Base-by-base conservation (phyloP, 75 land plant genomes). In the Picea sitchensis region DNA sequence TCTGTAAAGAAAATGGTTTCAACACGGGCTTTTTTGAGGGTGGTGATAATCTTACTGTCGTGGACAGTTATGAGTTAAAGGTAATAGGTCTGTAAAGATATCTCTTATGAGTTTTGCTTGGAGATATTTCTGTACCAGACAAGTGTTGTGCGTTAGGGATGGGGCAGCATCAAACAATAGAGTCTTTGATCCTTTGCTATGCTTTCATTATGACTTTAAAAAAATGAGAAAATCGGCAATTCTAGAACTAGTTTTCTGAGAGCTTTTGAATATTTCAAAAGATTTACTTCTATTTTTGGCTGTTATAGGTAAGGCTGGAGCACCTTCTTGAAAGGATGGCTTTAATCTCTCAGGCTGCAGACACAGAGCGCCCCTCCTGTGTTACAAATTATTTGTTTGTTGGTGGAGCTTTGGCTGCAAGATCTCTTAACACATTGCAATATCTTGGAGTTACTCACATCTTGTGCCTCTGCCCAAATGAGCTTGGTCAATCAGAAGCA, bases 51-150 rank as follows among this genome's bases (percentile, higher is more conserved):
- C 90, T 91, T 76, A 77, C 82, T 71, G 87, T 91, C 41, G 84
- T 95, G 76, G 95, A 94, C 77, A 93, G 89, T 78, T 97, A 97
- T 68, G 99, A 97, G 81, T 78, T 97, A 79, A 97, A 97, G 99
- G 99, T 97, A 83, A 82, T 61, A 41, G 61, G n/a, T 14, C 18
- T 26, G 38, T 64, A 76, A 26, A 59, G 23, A 4, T 23, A 76
- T 76, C 4, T 44, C 21, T 13, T 76, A 15, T 58, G 34, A 14
- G 56, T 81, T 61, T 21, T 56, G 17, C 38, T 41, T 80, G 38
- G 14, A 73, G 2, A 17, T 26, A 58, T 15, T 57, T 15, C 58
- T 60, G 23, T 17, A 62, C 4, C 30, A 0, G 61, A 31, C 14
- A 23, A 63, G 14, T 64, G 26, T 79, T 26, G 13, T 3, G 3